These are phyloP conservation scores for Acaromyces ingoldii DNA, from an alignment of 1,284 basidiomycete genomes.

Conservation along the genomic window DNA sequence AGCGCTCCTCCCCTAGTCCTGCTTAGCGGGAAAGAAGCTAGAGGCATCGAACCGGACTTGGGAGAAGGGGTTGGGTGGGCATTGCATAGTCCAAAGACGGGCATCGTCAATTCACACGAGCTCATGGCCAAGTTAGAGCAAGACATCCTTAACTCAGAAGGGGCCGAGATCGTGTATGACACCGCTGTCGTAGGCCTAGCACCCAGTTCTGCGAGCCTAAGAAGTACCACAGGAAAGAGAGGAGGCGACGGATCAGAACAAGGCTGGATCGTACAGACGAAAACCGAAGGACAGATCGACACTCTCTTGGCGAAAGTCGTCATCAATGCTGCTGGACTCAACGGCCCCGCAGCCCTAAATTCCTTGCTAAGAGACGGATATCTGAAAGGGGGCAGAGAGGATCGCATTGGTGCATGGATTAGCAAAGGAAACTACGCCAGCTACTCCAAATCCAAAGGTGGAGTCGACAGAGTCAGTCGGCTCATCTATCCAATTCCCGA, in stretches of 20 bases:
- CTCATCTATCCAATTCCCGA: conserved; percentile 47
- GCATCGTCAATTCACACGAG: conserved; percentile 82
- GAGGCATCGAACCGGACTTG: conserved; percentile 74
- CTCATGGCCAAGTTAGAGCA: conserved; percentile 70
- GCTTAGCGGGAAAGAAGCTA: conserved; percentile 67
- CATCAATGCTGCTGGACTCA: conserved; percentile 83
- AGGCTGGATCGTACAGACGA: conserved; percentile 60
- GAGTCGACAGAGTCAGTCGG: conserved; percentile 27
- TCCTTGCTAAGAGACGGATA: conserved; percentile 18
- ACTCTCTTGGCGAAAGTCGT: conserved; percentile 76
- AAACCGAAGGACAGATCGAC: conserved; percentile 53
- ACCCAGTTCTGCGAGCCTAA: conserved; percentile 51
- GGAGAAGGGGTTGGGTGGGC: conserved; percentile 67
- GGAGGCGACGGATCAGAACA: conserved; percentile 31
- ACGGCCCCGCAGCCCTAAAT: conserved; percentile 51
- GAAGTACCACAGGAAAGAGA: neutral
- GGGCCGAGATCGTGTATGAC: conserved; percentile 71
- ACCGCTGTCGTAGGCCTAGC: conserved; percentile 87
- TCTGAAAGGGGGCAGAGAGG: neutral
- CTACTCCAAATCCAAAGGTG: conserved; percentile 45
- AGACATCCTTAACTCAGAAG: conserved; percentile 68
- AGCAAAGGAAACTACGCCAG: conserved; percentile 28
- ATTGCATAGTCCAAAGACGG: conserved; percentile 78
- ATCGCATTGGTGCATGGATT: conserved; percentile 4
- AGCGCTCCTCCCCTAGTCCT: conserved; percentile 58